These are phyloP conservation scores for Ganoderma multipileum DNA, from an alignment of 1,284 basidiomycete genomes.

Conservation along the genomic window DNA sequence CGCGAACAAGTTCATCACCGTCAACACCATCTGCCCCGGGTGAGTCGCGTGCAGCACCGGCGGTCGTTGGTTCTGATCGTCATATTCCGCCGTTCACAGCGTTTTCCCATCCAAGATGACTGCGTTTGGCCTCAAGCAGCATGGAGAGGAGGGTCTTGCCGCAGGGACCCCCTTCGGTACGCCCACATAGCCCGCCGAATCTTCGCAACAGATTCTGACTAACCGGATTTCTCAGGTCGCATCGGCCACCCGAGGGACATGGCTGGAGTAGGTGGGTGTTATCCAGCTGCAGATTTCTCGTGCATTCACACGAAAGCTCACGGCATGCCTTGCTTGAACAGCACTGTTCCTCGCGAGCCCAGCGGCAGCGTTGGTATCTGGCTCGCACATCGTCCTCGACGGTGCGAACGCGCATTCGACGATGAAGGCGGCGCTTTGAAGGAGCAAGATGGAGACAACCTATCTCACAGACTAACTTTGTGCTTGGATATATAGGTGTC, in stretches of 20 bases:
- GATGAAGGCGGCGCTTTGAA: conserved; percentile 26
- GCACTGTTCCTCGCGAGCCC: conserved; percentile 76
- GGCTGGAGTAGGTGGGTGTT: conserved; percentile 63
- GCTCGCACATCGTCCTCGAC: conserved; percentile 74
- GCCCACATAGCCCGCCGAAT: conserved; percentile 12
- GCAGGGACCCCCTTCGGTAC: conserved; percentile 68
- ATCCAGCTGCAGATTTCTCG: background rate
- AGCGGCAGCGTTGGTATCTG: conserved; percentile 77
- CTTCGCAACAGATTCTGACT: background rate
- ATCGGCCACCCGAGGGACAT: conserved; percentile 75
- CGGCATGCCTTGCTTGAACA: background rate
- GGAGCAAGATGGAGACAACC: background rate
- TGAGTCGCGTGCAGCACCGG: conserved; percentile 36
- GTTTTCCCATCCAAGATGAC: conserved; percentile 92
- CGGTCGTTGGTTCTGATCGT: background rate
- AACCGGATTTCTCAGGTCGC: conserved; percentile 55
- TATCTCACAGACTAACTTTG: background rate
- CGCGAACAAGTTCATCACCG: conserved; percentile 66
- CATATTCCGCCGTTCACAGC: conserved; percentile 42
- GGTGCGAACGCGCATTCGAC: conserved; percentile 54
- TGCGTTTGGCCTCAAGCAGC: conserved; percentile 70
- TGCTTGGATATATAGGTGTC: background rate
- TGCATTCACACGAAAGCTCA: background rate
- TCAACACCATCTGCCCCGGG: conserved; percentile 90
- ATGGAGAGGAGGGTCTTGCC: conserved; percentile 60